Base-by-base conservation (phyloP, 1,284 basidiomycete species). In the Rhodotorula sp. region DNA sequence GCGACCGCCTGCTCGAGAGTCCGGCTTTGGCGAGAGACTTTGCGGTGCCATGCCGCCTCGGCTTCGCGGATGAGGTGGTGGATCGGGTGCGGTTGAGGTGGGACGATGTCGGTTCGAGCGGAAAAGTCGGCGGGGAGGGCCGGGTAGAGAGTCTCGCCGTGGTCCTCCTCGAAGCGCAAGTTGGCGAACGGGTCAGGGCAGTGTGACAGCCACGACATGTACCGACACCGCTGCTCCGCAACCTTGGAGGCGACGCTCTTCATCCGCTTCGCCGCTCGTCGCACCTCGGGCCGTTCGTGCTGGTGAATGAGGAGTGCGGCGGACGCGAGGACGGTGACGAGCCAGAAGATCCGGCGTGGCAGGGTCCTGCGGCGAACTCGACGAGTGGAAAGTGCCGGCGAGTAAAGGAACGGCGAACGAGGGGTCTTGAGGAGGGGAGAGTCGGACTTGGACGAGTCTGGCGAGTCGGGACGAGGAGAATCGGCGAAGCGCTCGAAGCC, bases 1-100 rank as follows among this genome's bases (percentile, higher is more conserved):
- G 48, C 49, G 17, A 76, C 73, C 17, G 77, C 77, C 34, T 77
- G 49, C 24, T 62, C 60, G n/a, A 74, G 59, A 7, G 67, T 73
- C 29, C 29, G 48, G 47, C 73, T 75, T 64, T 73, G 71, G 17
- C 67, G 59, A 7, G 62, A 34, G 36, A 73, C 56, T 57, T 75
- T 75, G 24, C 36, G 39, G 30, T 62, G 24, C 71, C 73, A 75
- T 1, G 53, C 20, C 7, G 27, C 17, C 27, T 65, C 52, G n/a
- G 73, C 73, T 8, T 68, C 58, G 30, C 55, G 48, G 27, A 75
- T 70, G 58, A 75, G 65, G 29, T 56, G 47, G 67, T 72, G 68
- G 32, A 73, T 74, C 8, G 71, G 71, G n/a, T 74, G 73, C 11
- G 72, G 70, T 29, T 67, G 67, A 11, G 66, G 19, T 0, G 61